phyloP scores from a whole-genome alignment of 2,329 filamentous ascomycete genomes.

The Colletotrichum destructivum region DNA sequence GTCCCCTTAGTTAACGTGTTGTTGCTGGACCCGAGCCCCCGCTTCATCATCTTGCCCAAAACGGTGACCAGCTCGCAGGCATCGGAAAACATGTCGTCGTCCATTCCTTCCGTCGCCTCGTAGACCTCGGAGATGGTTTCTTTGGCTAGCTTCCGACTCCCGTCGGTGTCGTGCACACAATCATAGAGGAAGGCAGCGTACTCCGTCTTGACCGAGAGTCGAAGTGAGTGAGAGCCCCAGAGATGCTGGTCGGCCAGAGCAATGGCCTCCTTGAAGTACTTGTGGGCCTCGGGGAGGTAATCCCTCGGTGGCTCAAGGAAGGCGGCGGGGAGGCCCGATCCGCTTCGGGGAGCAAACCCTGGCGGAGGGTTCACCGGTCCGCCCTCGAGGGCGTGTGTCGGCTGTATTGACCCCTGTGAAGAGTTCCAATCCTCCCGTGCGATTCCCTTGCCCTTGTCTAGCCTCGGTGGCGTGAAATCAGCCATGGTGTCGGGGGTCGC shows the following conservation, averaged over 20 bases:
- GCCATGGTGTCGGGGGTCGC: constrained; percentile 63
- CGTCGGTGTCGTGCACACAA: constrained; percentile 86
- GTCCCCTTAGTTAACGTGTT: constrained; percentile 53
- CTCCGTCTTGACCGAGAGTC: constrained; percentile 91
- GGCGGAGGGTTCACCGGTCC: constrained; percentile 72
- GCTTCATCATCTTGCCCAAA: constrained; percentile 89
- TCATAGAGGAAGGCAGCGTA: constrained; percentile 95
- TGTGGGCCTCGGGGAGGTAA: constrained; percentile 86
- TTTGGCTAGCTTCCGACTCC: constrained; percentile 82
- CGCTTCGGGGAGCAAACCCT: constrained; percentile 61
- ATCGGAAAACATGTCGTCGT: constrained; percentile 95
- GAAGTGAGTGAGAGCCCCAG: constrained; percentile 90
- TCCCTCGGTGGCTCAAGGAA: constrained; percentile 86
- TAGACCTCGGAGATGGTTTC: constrained; percentile 92
- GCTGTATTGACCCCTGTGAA: constrained; percentile 62
- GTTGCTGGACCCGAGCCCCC: constrained; percentile 67
- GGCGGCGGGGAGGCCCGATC: constrained; percentile 53
- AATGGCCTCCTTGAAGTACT: constrained; percentile 85
- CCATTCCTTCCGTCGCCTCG: constrained; percentile 90
- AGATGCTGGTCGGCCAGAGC: constrained; percentile 81
- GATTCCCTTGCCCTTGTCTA: constrained; percentile 66
- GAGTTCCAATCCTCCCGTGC: constrained; percentile 61
- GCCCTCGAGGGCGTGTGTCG: constrained; percentile 68
- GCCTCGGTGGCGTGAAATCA: constrained; percentile 53
- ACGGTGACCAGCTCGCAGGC: constrained; percentile 90